Evolutionary conservation across 2,329 filamentous ascomycete species (phyloP), one percentile per base, ranked within the genome.

Genomic region (Colletotrichum sp.): DNA sequence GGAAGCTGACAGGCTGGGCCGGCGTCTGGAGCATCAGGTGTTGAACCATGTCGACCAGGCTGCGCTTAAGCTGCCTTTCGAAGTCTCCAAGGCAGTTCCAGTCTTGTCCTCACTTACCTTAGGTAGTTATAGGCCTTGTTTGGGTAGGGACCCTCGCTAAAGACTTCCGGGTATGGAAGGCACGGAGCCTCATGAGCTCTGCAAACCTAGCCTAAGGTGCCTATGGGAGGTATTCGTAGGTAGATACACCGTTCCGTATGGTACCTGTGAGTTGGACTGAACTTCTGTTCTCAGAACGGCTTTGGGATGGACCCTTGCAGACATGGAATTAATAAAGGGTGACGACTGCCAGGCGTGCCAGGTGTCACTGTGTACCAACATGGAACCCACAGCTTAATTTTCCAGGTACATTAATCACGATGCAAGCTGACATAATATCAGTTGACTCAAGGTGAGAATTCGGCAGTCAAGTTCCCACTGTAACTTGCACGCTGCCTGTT

Each of bases 1-100:
- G 62, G 69, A 75, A 62, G 69, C 69, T 75, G 72, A 76, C 57
- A 61, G 74, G 74, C 57, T 64, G 64, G 44, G 44, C 44, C n/a
- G 44, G 69, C 39, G 44, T 22, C n/a, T 22, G 44, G 44, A 52
- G 44, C 44, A 49, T 49, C 44, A n/a, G 55, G 55, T 49, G n/a
- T 49, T 49, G 44, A 49, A 49, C 44, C 44, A 49, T 49, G 44
- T 49, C 59, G 32, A 36, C 63, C 55, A 52, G 44, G 44, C 44
- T 52, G 44, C 44, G 44, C 44, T 52, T 52, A 22, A 52, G 44
- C 44, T 52, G 44, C n/a, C n/a, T 52, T 22, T 25, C n/a, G 44
- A 52, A 12, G n/a, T 52, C 44, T 52, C n/a, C 44, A 52, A 52
- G 44, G 44, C 44, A 52, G 12, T 52, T n/a, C 44, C 44, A 22